Base-by-base conservation (phyloP, 768 basidiomycete genomes). In the Lactarius quietus region DNA sequence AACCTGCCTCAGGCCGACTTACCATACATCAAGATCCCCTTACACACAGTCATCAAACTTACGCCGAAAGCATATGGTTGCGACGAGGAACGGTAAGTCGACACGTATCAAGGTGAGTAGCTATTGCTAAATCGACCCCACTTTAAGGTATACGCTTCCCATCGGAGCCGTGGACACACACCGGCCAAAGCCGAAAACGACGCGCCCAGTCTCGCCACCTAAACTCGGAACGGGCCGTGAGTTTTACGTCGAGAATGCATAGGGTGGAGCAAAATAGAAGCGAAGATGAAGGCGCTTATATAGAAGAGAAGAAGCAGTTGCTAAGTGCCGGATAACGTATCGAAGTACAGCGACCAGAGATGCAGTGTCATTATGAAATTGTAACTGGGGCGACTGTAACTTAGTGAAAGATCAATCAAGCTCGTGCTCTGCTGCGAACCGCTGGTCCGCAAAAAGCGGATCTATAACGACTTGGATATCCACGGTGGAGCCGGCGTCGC, bases 1-100 rank as follows among this genome's bases (percentile, higher is more conserved):
- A 84, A 95, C 70, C 78, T 96, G 28, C 85, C 92, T 0, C 97
- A 97, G 75, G 92, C 84, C 28, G 95, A 98, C 73, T 82, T 99
- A 38, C 97, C 97, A 1, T 99, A 99, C 74, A 92, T 98, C 81
- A 96, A 95, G 79, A 95, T 98, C 54, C 95, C 95, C 1, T 76
- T 96, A 62, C 97, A 99, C 74, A 99, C 96, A 0, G 90, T 99
- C 41, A 97, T 99, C 76, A 98, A 98, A 78, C 83, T 99, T 54
- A 98, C 96, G 1, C 97, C 97, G 12, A 95, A 93, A 73, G 97
- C 97, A 1, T 99, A 98, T 74, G 97, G 97, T 43, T 98, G 96
- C 79, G 95, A 98, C 74, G 97, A 99, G 74, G 95, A 95, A 75
- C 83, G 95, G 90, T 89, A 62, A 55, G 79, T 59, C 63, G 20